These are phyloP conservation scores for Cyanidium caldarium DNA, from an alignment of 23 red algal species.

Conservation along the genomic window DNA sequence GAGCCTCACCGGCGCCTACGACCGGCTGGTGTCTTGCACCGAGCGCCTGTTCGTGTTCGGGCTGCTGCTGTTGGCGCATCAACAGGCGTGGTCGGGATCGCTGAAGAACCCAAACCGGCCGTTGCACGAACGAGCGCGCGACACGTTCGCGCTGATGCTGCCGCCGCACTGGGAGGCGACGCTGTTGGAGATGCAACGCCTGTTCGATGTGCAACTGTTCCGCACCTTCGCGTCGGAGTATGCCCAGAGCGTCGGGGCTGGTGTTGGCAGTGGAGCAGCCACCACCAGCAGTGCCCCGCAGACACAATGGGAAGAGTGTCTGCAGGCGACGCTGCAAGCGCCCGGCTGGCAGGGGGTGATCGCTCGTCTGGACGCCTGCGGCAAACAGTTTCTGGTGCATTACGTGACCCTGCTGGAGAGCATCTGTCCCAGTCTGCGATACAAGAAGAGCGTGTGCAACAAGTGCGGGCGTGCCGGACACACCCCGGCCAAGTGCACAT, in stretches of 20 bases:
- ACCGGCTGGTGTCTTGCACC: not conserved
- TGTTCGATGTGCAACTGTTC: slow-evolving; percentile 3
- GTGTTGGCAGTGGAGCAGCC: too few species aligned
- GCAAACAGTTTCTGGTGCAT: not conserved
- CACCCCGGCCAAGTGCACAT: not conserved
- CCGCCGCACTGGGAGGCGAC: not conserved
- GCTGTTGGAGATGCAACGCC: not conserved
- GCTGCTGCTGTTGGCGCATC: not conserved
- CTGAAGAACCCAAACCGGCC: not conserved
- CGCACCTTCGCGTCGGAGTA: not conserved
- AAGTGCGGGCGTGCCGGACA: slow-evolving; percentile 1
- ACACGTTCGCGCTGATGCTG: not conserved
- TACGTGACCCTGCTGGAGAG: not conserved
- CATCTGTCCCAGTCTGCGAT: slow-evolving; percentile 5
- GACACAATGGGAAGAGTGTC: not conserved
- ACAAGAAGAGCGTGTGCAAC: not conserved
- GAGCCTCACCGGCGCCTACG: not conserved
- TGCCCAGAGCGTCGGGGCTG: not conserved
- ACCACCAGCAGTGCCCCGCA: not conserved
- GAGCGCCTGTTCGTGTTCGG: not conserved
- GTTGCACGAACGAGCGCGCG: not conserved
- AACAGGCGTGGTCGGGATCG: not conserved
- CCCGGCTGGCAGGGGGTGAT: not conserved
- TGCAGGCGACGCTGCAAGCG: not conserved
- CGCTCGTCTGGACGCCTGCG: not conserved